phyloP scores from a whole-genome alignment of 129 eudicot species.

The Artemisia tridentata region DNA sequence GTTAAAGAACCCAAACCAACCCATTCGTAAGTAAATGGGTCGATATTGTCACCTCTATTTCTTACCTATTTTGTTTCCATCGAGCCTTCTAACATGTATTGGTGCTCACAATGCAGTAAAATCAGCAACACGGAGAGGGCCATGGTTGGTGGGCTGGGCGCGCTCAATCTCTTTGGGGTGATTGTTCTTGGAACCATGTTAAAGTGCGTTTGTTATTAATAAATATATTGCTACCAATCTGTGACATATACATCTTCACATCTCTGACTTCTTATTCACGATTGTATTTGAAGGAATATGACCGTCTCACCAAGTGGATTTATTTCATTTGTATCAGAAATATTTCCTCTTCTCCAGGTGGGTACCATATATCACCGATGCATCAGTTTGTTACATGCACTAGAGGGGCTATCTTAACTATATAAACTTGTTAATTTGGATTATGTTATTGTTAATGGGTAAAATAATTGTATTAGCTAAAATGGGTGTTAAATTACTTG shows the following conservation, averaged over 20 bases:
- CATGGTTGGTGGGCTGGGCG: conserved; percentile 90
- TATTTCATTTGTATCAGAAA: conserved; percentile 68
- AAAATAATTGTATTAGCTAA: not conserved
- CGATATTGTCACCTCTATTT: not conserved
- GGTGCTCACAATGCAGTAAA: conserved; percentile 62
- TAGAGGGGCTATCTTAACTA: not conserved
- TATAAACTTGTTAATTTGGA: not conserved
- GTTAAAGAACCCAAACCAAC: conserved; percentile 3
- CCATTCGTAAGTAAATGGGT: not conserved
- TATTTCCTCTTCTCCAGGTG: conserved; percentile 94
- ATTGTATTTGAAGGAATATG: conserved; percentile 54
- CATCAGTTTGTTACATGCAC: not conserved
- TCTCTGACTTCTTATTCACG: conserved; percentile 32
- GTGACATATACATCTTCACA: not conserved
- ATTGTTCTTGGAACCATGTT: conserved; percentile 83
- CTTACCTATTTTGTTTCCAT: conserved; percentile 6
- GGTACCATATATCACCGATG: not conserved
- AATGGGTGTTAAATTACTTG: not conserved
- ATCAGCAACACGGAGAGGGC: conserved; percentile 73
- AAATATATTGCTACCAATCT: conserved; percentile 5
- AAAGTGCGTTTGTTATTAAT: conserved; percentile 46
- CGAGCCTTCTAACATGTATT: conserved; percentile 18
- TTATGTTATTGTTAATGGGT: conserved; percentile 2
- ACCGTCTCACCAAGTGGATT: conserved; percentile 61
- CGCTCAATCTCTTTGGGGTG: conserved; percentile 83